A percentile compares a stretch with the other conserved stretches of the same genome.
These are phyloP conservation scores for Orbilia oligospora DNA, from an alignment of 2,329 filamentous ascomycete species.

Conservation along the genomic window DNA sequence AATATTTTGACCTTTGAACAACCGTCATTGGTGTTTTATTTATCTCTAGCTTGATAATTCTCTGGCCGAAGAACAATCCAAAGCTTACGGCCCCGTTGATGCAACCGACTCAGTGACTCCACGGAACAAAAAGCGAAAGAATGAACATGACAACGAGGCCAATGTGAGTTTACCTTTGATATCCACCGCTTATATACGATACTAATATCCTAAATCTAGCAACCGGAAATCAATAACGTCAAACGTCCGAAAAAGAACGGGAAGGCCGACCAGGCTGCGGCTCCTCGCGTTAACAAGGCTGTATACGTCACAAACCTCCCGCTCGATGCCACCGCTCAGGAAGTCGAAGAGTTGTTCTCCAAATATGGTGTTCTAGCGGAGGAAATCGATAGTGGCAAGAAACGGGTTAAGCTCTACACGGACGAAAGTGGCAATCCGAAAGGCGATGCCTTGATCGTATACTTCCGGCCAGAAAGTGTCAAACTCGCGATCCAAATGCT, in stretches of 20 bases:
- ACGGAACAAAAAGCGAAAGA: constrained; percentile 71
- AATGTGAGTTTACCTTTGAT: constrained; percentile 67
- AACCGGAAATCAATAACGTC: constrained; percentile 67
- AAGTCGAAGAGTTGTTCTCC: constrained; percentile 87
- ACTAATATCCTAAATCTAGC: constrained; percentile 30
- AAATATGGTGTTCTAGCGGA: constrained; percentile 94
- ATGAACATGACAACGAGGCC: constrained; percentile 64
- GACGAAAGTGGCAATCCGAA: constrained; percentile 88
- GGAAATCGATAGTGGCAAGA: constrained; percentile 88
- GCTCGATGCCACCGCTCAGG: constrained; percentile 80
- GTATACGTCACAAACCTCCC: constrained; percentile 93
- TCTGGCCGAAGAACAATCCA: constrained; percentile 74
- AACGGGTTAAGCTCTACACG: constrained; percentile 92
- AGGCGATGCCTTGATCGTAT: constrained; percentile 91
- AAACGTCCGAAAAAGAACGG: constrained; percentile 67
- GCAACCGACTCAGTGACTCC: constrained; percentile 69
- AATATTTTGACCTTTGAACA: constrained; percentile 50
- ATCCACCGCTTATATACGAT: constrained; percentile 39
- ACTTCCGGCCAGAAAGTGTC: constrained; percentile 96
- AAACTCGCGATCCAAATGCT: constrained; percentile 84
- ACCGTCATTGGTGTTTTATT: constrained; percentile 40
- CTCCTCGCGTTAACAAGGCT: constrained; percentile 80
- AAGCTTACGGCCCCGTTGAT: constrained; percentile 75
- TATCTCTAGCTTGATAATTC: constrained; percentile 73
- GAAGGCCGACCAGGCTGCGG: constrained; percentile 61